These are phyloP conservation scores for Populus hybrid DNA, from an alignment of 441 rosid species.

Conservation along the genomic window DNA sequence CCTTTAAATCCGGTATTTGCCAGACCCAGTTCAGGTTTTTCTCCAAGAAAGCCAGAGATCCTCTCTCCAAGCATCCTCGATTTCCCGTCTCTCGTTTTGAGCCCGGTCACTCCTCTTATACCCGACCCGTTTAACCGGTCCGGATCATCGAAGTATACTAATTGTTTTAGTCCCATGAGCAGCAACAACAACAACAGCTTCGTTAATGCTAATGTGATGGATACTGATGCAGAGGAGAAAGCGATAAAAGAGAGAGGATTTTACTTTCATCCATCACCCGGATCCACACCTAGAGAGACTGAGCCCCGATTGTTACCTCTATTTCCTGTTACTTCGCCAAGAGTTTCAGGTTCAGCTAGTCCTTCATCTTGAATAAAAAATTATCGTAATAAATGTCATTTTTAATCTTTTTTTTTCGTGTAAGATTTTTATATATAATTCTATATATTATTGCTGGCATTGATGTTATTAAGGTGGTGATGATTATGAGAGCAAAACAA, in stretches of 20 bases:
- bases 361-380: conserved; percentile 33
- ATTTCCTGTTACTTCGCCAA: conserved; percentile 85
- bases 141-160: conserved; percentile 32
- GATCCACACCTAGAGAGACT: conserved; percentile 59
- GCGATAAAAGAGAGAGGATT: conserved; percentile 81
- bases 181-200: not conserved
- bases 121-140: conserved; percentile 81
- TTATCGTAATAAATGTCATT: not conserved
- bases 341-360: conserved; percentile 59
- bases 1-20: conserved; percentile 56
- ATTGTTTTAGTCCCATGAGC: conserved; percentile 22
- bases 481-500: not conserved
- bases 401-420: conserved; percentile 7
- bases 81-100: conserved; percentile 70
- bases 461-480: conserved; percentile 25
- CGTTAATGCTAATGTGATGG: conserved; percentile 10
- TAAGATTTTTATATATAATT: conserved; percentile 33
- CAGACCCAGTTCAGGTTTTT: conserved; percentile 41
- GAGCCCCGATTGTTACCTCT: conserved; percentile 84
- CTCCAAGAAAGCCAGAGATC: conserved; percentile 72
- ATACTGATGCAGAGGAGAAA: conserved; percentile 61
- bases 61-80: conserved; percentile 84
- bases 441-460: conserved; percentile 18
- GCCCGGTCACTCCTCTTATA: conserved; percentile 84
- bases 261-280: conserved; percentile 79